Evolutionary conservation across 1,284 basidiomycete species (phyloP), one percentile per base, ranked within the genome.

Genomic region (Pascua guehoae): DNA sequence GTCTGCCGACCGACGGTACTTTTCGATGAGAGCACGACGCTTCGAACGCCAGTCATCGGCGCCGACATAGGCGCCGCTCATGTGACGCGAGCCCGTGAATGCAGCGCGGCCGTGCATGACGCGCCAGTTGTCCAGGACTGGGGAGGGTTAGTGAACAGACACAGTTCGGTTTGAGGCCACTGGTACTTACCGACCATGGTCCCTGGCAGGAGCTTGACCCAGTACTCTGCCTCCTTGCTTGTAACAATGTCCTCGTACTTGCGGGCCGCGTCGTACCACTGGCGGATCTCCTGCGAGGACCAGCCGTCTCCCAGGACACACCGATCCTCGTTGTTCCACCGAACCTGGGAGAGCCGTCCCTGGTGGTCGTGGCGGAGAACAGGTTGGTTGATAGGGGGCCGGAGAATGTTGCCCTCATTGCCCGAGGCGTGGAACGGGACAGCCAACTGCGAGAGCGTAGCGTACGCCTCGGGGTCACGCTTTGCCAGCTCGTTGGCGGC

Each of bases 311-410:
- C 78, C 1, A 95, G 82, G 0, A 87, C 87, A 60, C 89, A 91
- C 48, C 95, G 80, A 74, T 98, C 95, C 66, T 95, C 90, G 60
- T 93, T 95, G 72, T 98, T 98, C 89, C 93, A 98, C 44, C 94
- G 79, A 12, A 97, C 87, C 62, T 91, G 86, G 1, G 81, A 75
- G 0, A 98, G 81, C 53, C 86, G 83, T 0, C 86, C 86, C 2
- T 75, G 58, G 1, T 74, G 64, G 60, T 89, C 85, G 67, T 91
- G 88, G n/a, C 81, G 79, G 42, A 81, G 67, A 0, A 88, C 81
- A 0, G 91, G 88, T 56, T 72, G 63, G 51, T 57, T 64, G 73
- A 73, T 8, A 82, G 85, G 48, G 0, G 88, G 87, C 3, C 81
- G 81, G 64, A 90, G 88, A 4, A 91, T 68, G 0, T 81, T 80